A percentile compares a stretch with the other conserved stretches of the same genome.
phyloP scores from a whole-genome alignment of 306 rosid species.

The Malus sieversii region DNA sequence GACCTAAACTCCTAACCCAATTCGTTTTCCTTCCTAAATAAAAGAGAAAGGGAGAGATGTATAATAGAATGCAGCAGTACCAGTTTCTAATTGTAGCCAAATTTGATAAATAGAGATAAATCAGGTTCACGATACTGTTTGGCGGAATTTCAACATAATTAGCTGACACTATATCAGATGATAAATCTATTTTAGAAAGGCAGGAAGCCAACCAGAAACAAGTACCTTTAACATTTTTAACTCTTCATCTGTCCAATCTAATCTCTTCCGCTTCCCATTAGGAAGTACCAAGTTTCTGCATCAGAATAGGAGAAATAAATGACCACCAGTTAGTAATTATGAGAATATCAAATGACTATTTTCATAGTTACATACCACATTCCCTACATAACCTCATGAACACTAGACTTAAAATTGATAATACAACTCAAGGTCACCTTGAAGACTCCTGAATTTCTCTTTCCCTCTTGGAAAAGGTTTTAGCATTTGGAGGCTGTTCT shows the following conservation, averaged over 20 bases:
- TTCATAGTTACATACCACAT: not conserved
- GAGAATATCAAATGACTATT: not conserved
- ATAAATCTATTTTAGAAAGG: not conserved
- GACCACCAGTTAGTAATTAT: not conserved
- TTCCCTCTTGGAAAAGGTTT: not conserved
- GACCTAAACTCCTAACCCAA: not conserved
- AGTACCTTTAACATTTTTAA: constrained; percentile 40
- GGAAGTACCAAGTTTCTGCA: constrained; percentile 16
- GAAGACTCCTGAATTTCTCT: constrained; percentile 1
- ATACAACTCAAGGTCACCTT: constrained; percentile 16
- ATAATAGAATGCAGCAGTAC: not conserved
- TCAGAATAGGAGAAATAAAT: constrained; percentile 5
- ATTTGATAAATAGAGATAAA: not conserved
- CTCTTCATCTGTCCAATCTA: constrained; percentile 40
- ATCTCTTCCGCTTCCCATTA: constrained; percentile 26
- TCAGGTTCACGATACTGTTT: not conserved
- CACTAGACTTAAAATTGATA: not conserved
- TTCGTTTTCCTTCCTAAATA: not conserved
- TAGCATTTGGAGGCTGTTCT: constrained; percentile 3
- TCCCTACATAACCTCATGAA: not conserved
- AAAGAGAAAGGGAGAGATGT: not conserved
- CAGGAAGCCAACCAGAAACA: constrained; percentile 1
- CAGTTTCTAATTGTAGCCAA: not conserved
- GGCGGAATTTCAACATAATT: not conserved
- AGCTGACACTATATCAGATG: not conserved